Evolutionary conservation across 805 yeast genomes (phyloP), one percentile per base, ranked within the genome.

Genomic region (Torulaspora microellipsoides): DNA sequence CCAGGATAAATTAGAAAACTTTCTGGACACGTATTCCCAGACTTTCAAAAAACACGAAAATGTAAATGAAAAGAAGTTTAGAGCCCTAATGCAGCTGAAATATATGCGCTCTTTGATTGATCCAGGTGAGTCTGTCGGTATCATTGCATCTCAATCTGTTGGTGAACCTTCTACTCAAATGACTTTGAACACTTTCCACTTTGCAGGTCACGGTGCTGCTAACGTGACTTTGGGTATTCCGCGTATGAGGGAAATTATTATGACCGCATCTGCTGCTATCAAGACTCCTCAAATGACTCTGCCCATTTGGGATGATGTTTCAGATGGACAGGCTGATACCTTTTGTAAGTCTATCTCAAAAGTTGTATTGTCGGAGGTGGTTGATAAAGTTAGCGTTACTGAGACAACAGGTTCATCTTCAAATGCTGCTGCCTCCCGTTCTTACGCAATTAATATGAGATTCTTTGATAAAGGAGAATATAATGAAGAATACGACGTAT

Each of bases 151-250:
- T 15, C 98, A 93, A 70, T 89, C 97, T 42, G 83, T 93, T 65
- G 99, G 99, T 70, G 99, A 93, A 69, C 99, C 99, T 40, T 88
- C 97, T 4, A 93, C 99, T 3, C 99, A 93, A 73, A 93, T 93
- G 99, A 93, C 99, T 13, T 78, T 87, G 60, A 87, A 87, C 67
- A 87, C 96, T 36, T 87, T 87, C 87, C 96, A 93, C 74, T 93
- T 93, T 62, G 99, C 99, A 58, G 99, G 99, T 66, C 99, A 95
- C 72, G 99, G 99, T 80, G 99, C 99, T 46, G 99, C 99, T 36
- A 93, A 93, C 69, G 99, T 93, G 52, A 93, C 99, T 0, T 76
- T 93, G 59, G 99, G 99, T 85, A 93, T 93, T 64, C 99, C 99
- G 33, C 96, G 99, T 80, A 82, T 93, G 87, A 85, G 99, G 80